Evolutionary conservation across 2,329 filamentous ascomycete genomes (phyloP), one percentile per base, ranked within the genome.

Genomic region (Penicillium sp.): DNA sequence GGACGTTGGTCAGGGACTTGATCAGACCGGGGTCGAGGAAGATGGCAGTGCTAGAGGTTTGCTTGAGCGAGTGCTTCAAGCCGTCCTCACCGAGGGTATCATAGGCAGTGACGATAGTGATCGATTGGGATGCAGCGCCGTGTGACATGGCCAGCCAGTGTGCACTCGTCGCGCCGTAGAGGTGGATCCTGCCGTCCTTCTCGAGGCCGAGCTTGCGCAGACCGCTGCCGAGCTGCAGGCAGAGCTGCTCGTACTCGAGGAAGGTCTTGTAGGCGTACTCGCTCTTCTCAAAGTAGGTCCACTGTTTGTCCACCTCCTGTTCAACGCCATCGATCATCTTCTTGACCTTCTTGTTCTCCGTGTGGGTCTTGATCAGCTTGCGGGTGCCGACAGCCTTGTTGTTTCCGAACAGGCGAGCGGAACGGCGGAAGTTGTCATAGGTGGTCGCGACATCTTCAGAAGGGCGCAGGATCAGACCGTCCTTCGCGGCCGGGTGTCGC

Each of bases 101-200:
- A 74, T 96, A 96, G 45, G 92, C 91, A 41, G 92, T 97, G 45
- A 96, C 92, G 61, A 96, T 92, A 53, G 89, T 85, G 70, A 96
- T 84, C 40, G 89, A 92, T 74, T 97, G 92, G 14, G 91, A 92
- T 18, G 85, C 74, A 50, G 83, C 87, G 78, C 77, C 84, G 69
- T 95, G 90, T 42, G 92, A 88, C 64, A 89, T 84, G 48, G 86
- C 84, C 58, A 96, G 81, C 92, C 92, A 97, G 74, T 90, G 83
- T 46, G 85, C 81, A 70, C 88, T 89, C 3, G 90, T 95, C n/a
- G 87, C 83, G 43, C 87, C 91, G 68, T 91, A 95, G 50, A 95
- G 79, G 70, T 95, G 90, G 61, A 95, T 70, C 64, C 82, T 85
- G 69, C 91, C 83, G 14, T 80, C 76, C 52, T 82, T 79, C 56